Base-by-base conservation (phyloP, 2,329 filamentous ascomycete species). In the Rutstroemia sp. region DNA sequence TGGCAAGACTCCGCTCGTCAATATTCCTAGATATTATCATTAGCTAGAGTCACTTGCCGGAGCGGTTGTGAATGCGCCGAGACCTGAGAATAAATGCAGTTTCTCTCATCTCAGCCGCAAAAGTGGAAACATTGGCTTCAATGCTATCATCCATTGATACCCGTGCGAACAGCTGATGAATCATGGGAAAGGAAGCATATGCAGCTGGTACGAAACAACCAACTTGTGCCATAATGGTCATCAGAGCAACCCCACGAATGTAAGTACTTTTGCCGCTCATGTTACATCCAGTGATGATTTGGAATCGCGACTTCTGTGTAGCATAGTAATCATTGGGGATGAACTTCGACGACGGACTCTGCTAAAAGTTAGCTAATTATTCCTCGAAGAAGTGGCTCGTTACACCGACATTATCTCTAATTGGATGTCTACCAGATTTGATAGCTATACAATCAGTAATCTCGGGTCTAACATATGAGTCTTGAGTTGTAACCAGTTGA, bases 221-320 rank as follows among this genome's bases (percentile, higher is more conserved):
- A 51, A 96, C 84, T 66, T 99, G 94, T 0, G 90, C 90, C 91
- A 99, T 96, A 57, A 99, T 84, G 46, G 88, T 83, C 67, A 95
- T 82, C 34, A 99, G 75, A 0, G 92, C 89, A 23, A 95, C 77
- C 1, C 88, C 86, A 50, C 90, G 84, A 60, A 97, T 96, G 67
- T 96, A 97, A 0, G 92, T 99, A 61, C 88, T 95, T 70, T 97
- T 99, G 0, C 92, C 94, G 64, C 90, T 95, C 94, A 99, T 99
- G 65, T 99, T 99, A 69, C 89, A 95, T 3, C 94, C 92, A 0
- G 92, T 97, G 60, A 99, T 86, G 59, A 97, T 87, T 62, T 97
- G 92, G 65, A 96, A 95, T 1, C 92, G 83, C 38, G 84, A 84
- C 58, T 92, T 84, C 36, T 87, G 79, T 0, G 86, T 88, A 2